Conservation (phyloP, 2,329 filamentous ascomycete species). For the Claviceps sp. region DNA sequence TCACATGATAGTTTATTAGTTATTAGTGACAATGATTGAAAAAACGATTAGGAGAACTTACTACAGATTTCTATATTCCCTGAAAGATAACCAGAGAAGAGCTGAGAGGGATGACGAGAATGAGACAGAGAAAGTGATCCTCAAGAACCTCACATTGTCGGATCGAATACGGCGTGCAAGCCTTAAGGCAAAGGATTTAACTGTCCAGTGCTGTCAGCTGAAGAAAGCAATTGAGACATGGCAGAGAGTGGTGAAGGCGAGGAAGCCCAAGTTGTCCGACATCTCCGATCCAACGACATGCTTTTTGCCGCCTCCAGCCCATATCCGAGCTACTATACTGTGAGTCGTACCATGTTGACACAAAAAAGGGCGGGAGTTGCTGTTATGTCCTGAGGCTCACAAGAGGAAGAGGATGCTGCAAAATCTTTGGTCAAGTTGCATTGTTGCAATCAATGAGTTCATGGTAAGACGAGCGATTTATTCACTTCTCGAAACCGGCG, state of each 20-base stretch:
- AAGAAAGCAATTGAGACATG: conserved; percentile 6
- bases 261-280: conserved; percentile 7
- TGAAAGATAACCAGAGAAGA: conserved; percentile 5
- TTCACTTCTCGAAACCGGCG: too few species aligned
- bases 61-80: conserved; percentile 1
- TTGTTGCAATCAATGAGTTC: too few species aligned
- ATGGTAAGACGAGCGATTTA: too few species aligned
- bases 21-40: too few species aligned
- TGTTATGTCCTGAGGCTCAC: too few species aligned
- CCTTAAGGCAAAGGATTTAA: conserved; percentile 1
- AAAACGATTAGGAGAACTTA: neutral
- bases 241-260: conserved; percentile 11
- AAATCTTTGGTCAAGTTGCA: too few species aligned
- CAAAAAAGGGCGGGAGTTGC: too few species aligned
- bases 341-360: too few species aligned
- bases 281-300: too few species aligned
- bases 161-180: conserved; percentile 12
- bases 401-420: too few species aligned
- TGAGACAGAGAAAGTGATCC: conserved; percentile 4
- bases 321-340: too few species aligned
- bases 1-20: neutral
- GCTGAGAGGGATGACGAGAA: conserved; percentile 6
- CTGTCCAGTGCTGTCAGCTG: conserved; percentile 8
- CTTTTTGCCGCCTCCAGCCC: too few species aligned
- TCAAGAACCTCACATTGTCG: conserved; percentile 10